These are phyloP conservation scores for Tilletia walkeri DNA, from an alignment of 1,284 basidiomycete species.

Conservation along the genomic window DNA sequence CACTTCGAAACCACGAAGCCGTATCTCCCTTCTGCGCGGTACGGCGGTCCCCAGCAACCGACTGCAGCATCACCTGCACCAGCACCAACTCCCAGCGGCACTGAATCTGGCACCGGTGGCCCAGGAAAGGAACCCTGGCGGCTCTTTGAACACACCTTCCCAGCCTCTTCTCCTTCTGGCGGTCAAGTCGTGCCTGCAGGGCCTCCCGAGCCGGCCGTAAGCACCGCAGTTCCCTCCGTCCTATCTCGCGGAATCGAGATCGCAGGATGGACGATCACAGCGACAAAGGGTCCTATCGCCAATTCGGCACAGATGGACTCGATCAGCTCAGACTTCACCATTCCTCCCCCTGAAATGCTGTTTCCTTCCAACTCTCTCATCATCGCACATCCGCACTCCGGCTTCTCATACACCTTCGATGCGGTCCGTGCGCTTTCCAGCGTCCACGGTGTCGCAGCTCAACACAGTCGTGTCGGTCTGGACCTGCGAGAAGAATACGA, in stretches of 20 bases:
- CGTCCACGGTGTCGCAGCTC: conserved; percentile 72
- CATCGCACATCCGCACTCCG: conserved; percentile 63
- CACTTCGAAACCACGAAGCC: conserved; percentile 11
- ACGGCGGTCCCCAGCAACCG: too few species aligned
- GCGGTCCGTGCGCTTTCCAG: conserved; percentile 69
- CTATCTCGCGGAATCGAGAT: conserved; percentile 36
- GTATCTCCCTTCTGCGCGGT: too few species aligned
- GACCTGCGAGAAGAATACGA: conserved; percentile 26
- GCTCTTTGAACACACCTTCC: conserved; percentile 4
- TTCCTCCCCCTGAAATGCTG: conserved; percentile 94
- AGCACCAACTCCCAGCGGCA: too few species aligned
- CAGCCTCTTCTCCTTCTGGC: background rate
- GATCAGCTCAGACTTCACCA: conserved; percentile 68
- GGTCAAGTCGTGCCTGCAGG: too few species aligned
- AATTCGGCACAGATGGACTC: conserved; percentile 59
- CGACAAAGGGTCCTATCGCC: conserved; percentile 46
- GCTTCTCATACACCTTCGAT: conserved; percentile 70
- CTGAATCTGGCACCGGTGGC: too few species aligned
- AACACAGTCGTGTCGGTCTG: conserved; percentile 71
- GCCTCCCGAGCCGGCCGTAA: background rate
- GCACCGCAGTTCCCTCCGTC: conserved; percentile 7
- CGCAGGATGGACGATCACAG: conserved; percentile 44
- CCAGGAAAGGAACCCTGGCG: background rate
- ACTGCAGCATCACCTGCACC: too few species aligned
- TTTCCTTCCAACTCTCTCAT: conserved; percentile 81